phyloP scores from a whole-genome alignment of 83 land plant genomes.

The Larix sibirica region DNA sequence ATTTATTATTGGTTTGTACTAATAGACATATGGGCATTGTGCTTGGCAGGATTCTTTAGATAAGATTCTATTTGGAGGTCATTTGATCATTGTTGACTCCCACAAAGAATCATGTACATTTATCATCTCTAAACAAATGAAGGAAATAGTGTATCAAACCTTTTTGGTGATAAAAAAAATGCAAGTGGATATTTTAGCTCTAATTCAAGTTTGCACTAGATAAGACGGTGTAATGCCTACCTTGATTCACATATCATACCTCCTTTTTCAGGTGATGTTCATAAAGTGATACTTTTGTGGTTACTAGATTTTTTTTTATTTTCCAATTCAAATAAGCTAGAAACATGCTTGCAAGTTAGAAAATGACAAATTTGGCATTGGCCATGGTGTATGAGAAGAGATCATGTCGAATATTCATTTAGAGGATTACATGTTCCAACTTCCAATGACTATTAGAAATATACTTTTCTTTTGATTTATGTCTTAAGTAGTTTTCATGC shows the following conservation, averaged over 20 bases:
- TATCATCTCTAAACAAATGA: constrained; percentile 40
- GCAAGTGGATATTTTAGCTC: constrained; percentile 21
- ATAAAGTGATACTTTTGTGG: no score
- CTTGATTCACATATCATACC: not conserved
- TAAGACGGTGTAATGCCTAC: not conserved
- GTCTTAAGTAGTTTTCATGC: no score
- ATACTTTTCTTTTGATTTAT: no score
- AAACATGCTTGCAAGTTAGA: not conserved
- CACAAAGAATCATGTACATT: constrained; percentile 11
- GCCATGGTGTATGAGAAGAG: not conserved
- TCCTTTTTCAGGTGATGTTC: not conserved
- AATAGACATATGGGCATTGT: not conserved
- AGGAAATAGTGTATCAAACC: constrained; percentile 28
- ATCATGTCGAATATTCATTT: no score
- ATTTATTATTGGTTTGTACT: not conserved
- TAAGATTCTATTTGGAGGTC: constrained; percentile 32
- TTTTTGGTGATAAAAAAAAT: constrained; percentile 30
- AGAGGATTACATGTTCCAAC: no score
- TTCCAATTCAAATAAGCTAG: not conserved
- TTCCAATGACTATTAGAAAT: no score
- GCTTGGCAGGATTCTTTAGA: constrained; percentile 45
- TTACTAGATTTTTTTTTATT: not conserved
- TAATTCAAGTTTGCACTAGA: not conserved
- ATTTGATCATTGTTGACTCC: constrained; percentile 2
- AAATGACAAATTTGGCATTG: not conserved